Conservation (phyloP, 2,329 filamentous ascomycete genomes). For the Neofusicoccum sp. region DNA sequence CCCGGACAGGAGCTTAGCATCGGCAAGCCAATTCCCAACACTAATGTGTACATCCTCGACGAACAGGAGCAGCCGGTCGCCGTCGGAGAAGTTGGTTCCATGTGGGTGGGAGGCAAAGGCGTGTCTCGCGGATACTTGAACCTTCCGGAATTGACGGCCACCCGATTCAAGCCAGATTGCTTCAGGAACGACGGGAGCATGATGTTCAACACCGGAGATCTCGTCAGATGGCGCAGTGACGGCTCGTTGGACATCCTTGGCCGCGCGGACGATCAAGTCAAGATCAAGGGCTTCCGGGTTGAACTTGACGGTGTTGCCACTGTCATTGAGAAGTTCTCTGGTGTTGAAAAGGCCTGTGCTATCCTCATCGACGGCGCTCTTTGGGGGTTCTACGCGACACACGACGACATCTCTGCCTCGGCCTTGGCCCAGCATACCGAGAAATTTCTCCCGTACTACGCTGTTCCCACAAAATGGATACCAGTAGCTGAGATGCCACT, state of each 20-base stretch:
- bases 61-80: constrained; percentile 46
- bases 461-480: constrained; percentile 49
- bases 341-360: constrained; percentile 49
- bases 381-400: constrained; percentile 52
- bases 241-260: constrained; percentile 57
- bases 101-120: constrained; percentile 59
- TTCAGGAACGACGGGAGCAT: constrained; percentile 54
- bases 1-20: constrained; percentile 52
- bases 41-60: constrained; percentile 55
- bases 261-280: constrained; percentile 61
- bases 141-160: constrained; percentile 50
- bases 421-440: constrained; percentile 43
- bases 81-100: constrained; percentile 50
- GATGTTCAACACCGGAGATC: constrained; percentile 63
- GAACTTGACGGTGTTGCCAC: constrained; percentile 58
- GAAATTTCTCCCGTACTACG: constrained; percentile 55
- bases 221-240: constrained; percentile 54
- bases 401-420: constrained; percentile 26
- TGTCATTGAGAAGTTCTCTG: constrained; percentile 37
- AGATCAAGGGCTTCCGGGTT: constrained; percentile 62
- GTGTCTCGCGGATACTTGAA: constrained; percentile 58
- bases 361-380: constrained; percentile 50
- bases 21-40: constrained; percentile 57
- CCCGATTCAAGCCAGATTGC: constrained; percentile 51
- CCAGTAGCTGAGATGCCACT: constrained; percentile 47